Percentiles rank a stretch among this genome's conserved stretches.
phyloP scores from a whole-genome alignment of 176 grass and related monocot genomes.

The Canna indica region DNA sequence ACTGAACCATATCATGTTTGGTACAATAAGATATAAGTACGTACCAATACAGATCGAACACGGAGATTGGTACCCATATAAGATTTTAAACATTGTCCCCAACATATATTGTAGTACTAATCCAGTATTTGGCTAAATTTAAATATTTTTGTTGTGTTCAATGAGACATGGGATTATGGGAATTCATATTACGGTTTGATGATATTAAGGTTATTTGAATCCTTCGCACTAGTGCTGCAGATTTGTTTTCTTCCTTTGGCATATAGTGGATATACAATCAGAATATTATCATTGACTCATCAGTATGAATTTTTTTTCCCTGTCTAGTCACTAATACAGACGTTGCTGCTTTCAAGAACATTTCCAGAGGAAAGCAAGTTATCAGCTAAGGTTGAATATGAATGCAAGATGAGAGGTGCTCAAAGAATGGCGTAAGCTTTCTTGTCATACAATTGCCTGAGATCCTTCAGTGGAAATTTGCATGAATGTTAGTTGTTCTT shows the following conservation, averaged over 20 bases:
- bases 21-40: too few species aligned
- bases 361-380: conserved; percentile 66
- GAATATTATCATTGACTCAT: background rate
- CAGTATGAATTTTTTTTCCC: background rate
- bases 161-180: too few species aligned
- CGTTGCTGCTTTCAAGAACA: conserved; percentile 78
- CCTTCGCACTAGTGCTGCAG: too few species aligned
- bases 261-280: background rate
- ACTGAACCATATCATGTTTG: too few species aligned
- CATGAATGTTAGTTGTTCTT: conserved; percentile 22
- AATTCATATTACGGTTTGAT: too few species aligned
- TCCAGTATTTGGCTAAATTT: background rate
- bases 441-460: conserved; percentile 14
- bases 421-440: conserved; percentile 91
- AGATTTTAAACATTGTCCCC: background rate
- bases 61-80: too few species aligned
- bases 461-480: conserved; percentile 8
- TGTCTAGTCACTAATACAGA: conserved; percentile 82
- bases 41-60: too few species aligned
- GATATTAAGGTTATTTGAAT: too few species aligned
- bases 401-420: conserved; percentile 97
- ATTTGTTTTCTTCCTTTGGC: background rate
- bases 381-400: conserved; percentile 74
- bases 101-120: background rate
- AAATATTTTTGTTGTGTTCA: too few species aligned